Evolutionary conservation across 2,329 filamentous ascomycete genomes (phyloP).

Genomic region (Microcyclospora pomicola): DNA sequence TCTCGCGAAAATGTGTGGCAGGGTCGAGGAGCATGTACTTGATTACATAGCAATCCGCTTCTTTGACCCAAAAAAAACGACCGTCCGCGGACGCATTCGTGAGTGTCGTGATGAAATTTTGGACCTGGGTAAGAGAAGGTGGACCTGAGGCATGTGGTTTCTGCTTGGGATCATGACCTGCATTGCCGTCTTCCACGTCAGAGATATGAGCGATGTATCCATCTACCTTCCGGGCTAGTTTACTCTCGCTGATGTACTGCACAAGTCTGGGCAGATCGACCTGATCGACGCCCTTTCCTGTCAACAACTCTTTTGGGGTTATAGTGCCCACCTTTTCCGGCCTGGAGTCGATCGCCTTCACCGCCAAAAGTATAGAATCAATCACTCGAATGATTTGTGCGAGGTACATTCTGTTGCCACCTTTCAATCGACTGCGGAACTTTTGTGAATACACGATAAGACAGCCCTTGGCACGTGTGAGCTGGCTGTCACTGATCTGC

Average conservation of each 20-base stretch:
- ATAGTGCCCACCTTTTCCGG: slow-evolving; percentile 49
- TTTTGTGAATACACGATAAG: slow-evolving; percentile 71
- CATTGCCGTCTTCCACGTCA: neutral
- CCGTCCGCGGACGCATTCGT: slow-evolving; percentile 70
- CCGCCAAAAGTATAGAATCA: slow-evolving; percentile 46
- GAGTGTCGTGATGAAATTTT: slow-evolving; percentile 60
- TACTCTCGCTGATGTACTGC: slow-evolving; percentile 79
- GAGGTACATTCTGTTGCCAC: slow-evolving; percentile 81
- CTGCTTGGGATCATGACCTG: neutral
- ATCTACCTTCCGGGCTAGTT: slow-evolving; percentile 87
- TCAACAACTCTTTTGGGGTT: slow-evolving; percentile 57
- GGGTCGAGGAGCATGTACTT: slow-evolving; percentile 85
- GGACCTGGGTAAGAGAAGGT: slow-evolving; percentile 48
- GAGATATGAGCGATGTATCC: slow-evolving; percentile 49
- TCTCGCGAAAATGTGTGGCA: slow-evolving; percentile 76
- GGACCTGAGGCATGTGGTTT: neutral
- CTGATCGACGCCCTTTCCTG: slow-evolving; percentile 79
- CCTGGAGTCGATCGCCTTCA: slow-evolving; percentile 6
- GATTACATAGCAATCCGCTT: slow-evolving; percentile 43
- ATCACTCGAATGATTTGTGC: slow-evolving; percentile 75
- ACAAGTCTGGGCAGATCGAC: slow-evolving; percentile 87
- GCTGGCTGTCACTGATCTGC: slow-evolving; percentile 57
- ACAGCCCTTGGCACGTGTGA: slow-evolving; percentile 59
- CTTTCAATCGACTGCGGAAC: slow-evolving; percentile 79
- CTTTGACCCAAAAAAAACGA: slow-evolving; percentile 42